These are phyloP conservation scores for Tagetes erecta DNA, from an alignment of 129 eudicot species.

Conservation along the genomic window DNA sequence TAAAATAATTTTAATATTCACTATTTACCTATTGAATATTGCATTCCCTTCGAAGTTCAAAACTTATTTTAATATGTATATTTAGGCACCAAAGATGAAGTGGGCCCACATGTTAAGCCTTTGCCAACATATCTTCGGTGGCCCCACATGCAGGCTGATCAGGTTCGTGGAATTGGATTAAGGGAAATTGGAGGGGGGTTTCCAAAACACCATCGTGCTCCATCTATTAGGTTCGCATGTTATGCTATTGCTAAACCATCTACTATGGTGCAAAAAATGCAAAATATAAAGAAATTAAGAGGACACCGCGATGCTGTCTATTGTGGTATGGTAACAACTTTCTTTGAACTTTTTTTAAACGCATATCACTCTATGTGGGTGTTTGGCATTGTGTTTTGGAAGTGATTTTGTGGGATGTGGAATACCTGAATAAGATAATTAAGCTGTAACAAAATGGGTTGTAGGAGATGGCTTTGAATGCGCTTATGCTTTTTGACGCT, in stretches of 20 bases:
- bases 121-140: constrained; percentile 78
- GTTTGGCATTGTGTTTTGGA: constrained; percentile 6
- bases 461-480: neutral
- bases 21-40: neutral
- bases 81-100: constrained; percentile 53
- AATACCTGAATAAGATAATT: neutral
- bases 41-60: neutral
- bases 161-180: constrained; percentile 79
- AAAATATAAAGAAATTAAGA: constrained; percentile 77
- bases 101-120: constrained; percentile 45
- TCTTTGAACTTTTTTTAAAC: neutral
- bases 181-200: constrained; percentile 99
- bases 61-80: neutral
- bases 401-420: neutral
- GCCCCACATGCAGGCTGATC: constrained; percentile 99
- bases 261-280: constrained; percentile 90
- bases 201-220: constrained; percentile 90
- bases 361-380: neutral
- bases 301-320: constrained; percentile 98
- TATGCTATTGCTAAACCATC: constrained; percentile 95
- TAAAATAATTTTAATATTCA: neutral
- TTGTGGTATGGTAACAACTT: constrained; percentile 61
- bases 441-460: neutral
- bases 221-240: constrained; percentile 82
- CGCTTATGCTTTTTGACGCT: neutral